Conservation (phyloP, 441 rosid species). For the Syzygium malaccense region DNA sequence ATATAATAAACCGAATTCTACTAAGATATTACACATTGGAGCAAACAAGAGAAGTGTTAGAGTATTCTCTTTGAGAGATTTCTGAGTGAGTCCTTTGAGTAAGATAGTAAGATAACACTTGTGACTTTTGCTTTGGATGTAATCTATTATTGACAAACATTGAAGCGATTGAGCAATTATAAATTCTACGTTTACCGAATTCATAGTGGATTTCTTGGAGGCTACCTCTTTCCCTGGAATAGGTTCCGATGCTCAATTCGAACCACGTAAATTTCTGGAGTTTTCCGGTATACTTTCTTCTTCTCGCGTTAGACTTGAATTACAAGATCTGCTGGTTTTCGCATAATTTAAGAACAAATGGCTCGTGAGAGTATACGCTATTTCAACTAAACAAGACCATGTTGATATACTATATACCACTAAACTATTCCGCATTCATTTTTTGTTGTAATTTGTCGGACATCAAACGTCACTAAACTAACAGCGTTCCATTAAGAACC, state of each 20-base stretch:
- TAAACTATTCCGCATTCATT: background rate
- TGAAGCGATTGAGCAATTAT: background rate
- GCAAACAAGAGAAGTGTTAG: background rate
- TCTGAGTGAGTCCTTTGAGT: background rate
- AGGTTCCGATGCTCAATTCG: background rate
- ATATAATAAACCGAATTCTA: background rate
- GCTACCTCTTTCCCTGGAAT: background rate
- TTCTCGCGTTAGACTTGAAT: background rate
- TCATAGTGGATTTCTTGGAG: background rate
- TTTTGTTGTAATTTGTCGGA: background rate
- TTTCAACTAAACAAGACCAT: background rate
- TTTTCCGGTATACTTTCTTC: background rate
- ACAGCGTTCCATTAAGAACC: background rate
- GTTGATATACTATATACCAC: background rate
- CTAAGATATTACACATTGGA: background rate
- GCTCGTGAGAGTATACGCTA: background rate
- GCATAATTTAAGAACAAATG: background rate
- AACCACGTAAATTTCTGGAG: background rate
- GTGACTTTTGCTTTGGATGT: background rate
- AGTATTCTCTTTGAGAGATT: background rate
- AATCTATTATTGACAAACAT: background rate
- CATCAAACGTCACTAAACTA: background rate
- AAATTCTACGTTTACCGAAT: background rate
- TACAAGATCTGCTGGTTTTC: background rate
- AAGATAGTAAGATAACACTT: background rate